A percentile compares a stretch with the other conserved stretches of the same genome.
Conservation (phyloP, 2,329 filamentous ascomycete species). For the Ceratocystis smalleyi region DNA sequence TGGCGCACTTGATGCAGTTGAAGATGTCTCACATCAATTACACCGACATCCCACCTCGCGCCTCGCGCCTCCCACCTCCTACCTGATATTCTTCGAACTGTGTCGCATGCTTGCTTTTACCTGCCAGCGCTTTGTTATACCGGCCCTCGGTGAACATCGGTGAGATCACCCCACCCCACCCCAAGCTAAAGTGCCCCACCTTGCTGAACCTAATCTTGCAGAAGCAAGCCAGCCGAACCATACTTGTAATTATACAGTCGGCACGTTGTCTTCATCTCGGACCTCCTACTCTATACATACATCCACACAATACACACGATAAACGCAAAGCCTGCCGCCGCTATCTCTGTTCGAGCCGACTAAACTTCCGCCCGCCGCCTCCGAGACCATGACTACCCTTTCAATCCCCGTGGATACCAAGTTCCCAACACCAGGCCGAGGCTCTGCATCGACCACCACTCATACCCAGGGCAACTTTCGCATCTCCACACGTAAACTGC, state of each 20-base stretch:
- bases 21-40: not conserved
- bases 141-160: not conserved
- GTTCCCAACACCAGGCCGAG: slow-evolving; percentile 36
- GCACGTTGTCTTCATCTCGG: too few species aligned
- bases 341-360: not conserved
- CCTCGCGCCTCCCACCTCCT: too few species aligned
- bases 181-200: not conserved
- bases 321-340: not conserved
- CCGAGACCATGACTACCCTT: slow-evolving; percentile 6
- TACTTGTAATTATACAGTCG: too few species aligned
- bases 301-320: not conserved
- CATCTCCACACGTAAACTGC: slow-evolving; percentile 73
- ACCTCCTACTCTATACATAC: not conserved
- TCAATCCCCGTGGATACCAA: slow-evolving; percentile 32
- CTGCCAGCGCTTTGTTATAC: not conserved
- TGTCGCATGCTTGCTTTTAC: not conserved
- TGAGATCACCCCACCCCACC: not conserved
- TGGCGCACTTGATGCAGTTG: not conserved
- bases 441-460: slow-evolving; percentile 38
- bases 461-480: slow-evolving; percentile 51
- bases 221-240: too few species aligned
- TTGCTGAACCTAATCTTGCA: not conserved
- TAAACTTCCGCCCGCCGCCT: not conserved
- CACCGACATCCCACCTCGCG: not conserved
- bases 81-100: not conserved